Base-by-base conservation (phyloP, 495 filamentous ascomycete genomes). In the Immersiella caudata region DNA sequence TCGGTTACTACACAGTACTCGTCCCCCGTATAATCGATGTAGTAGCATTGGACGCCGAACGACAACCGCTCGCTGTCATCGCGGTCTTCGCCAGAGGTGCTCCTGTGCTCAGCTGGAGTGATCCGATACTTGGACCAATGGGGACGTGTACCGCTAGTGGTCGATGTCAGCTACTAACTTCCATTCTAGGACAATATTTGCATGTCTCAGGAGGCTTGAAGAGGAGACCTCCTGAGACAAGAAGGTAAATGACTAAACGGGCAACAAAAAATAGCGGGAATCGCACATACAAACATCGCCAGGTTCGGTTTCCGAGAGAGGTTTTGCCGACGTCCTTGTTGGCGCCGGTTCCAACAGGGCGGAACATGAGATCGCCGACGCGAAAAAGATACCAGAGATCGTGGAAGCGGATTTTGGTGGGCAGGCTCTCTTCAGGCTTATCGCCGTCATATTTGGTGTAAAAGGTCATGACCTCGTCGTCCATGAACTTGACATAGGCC, bases 1-100 rank as follows among this genome's bases (percentile, higher is more conserved):
- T 81, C 65, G 5, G 76, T 76, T 20, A 77, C 75, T 0, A 77
- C 79, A 8, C 88, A 86, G 58, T 87, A 90, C 0, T 75, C 76
- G 5, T 79, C 79, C 0, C 89, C 89, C 57, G 89, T 83, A 57
- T 82, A 87, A 64, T 90, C 87, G 33, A 59, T 59, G 26, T 59
- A 59, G 57, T 36, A 59, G 90, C 79, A 63, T 83, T 85, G 33
- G 81, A 77, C 46, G 29, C 58, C 74, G 76, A 5, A 68, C 57
- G 9, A 64, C 2, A 54, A 27, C 12, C 14, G 6, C 21, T 70
- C 51, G 49, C 29, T 61, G 20, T 65, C 61, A 24, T 65, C 62
- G 11, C 40, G 40, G 40, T 46, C 40, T 46, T 68, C 50, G 24
- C 60, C n/a, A 8, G 25, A 4, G 51, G 49, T 50, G 26, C 26